Evolutionary conservation across 495 filamentous ascomycete species (phyloP).

Genomic region (Lophiostoma macrostomum): DNA sequence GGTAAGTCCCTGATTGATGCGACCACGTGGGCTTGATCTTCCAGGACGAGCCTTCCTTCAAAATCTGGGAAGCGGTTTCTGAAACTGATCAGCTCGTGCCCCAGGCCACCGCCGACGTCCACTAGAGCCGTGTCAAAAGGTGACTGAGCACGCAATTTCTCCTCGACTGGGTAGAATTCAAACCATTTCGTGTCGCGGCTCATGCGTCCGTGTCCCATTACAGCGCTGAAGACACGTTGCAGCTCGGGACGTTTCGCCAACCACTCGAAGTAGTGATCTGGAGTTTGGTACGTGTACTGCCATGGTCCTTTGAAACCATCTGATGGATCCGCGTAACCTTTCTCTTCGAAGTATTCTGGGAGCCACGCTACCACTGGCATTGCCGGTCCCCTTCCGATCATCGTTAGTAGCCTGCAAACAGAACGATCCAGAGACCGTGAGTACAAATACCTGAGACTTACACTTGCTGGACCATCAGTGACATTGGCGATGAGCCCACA

Average conservation of each 20-base stretch:
- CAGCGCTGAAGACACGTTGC: conserved; percentile 1
- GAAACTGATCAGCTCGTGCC: background rate
- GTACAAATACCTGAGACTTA: background rate
- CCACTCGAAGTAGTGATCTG: conserved; percentile 7
- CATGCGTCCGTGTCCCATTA: background rate
- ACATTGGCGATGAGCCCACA: background rate
- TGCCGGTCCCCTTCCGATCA: background rate
- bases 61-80: background rate
- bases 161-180: conserved; percentile 7
- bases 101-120: conserved; percentile 5
- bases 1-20: background rate
- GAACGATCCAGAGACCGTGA: background rate
- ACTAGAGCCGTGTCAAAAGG: background rate
- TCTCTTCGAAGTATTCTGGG: conserved; percentile 3
- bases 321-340: background rate
- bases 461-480: background rate
- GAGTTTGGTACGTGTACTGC: background rate
- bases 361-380: background rate
- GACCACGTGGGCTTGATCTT: background rate
- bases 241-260: background rate
- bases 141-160: background rate
- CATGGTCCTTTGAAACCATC: conserved; percentile 7
- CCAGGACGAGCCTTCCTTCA: background rate
- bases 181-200: background rate
- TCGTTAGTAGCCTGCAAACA: background rate